A percentile compares a stretch with the other conserved stretches of the same genome.
Conservation (phyloP, 2,329 filamentous ascomycete species). For the Lecanoromycetidae sp. region DNA sequence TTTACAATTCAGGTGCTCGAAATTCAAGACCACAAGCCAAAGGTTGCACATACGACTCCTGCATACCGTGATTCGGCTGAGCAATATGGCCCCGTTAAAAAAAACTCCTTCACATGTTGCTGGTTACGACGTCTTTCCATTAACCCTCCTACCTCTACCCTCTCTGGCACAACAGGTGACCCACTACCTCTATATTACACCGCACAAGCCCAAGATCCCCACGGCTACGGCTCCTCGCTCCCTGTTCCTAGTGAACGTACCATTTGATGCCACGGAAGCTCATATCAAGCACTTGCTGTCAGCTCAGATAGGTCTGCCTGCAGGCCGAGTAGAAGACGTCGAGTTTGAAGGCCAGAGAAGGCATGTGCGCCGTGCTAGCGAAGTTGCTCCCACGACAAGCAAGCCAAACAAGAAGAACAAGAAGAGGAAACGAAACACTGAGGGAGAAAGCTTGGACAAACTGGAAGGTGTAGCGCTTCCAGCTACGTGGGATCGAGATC, state of each 20-base stretch:
- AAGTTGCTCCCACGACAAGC: constrained; percentile 18
- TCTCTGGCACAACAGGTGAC: constrained; percentile 51
- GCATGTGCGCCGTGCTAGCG: constrained; percentile 26
- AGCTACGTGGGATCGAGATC: constrained; percentile 56
- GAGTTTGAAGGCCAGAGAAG: constrained; percentile 50
- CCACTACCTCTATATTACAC: constrained; percentile 79
- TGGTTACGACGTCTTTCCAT: constrained; percentile 58
- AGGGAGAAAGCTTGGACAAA: constrained; percentile 31
- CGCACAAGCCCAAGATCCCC: constrained; percentile 67
- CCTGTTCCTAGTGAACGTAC: constrained; percentile 83
- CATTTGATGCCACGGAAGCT: constrained; percentile 65
- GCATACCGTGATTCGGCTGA: background rate
- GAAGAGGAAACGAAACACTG: constrained; percentile 43
- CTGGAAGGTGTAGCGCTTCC: constrained; percentile 54
- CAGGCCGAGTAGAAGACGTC: constrained; percentile 65
- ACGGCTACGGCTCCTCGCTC: constrained; percentile 63
- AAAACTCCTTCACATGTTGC: constrained; percentile 28
- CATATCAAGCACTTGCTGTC: constrained; percentile 68
- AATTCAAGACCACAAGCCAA: too few relatives aligned
- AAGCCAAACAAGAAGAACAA: constrained; percentile 25
- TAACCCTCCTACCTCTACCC: constrained; percentile 52
- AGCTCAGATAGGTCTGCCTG: constrained; percentile 50
- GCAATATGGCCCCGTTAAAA: constrained; percentile 1
- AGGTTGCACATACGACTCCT: too few relatives aligned
- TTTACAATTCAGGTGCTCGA: too few relatives aligned